Percentiles rank a stretch among this genome's conserved stretches.
phyloP scores from a whole-genome alignment of 2,329 filamentous ascomycete genomes.

The Keithomyces neogunnii region DNA sequence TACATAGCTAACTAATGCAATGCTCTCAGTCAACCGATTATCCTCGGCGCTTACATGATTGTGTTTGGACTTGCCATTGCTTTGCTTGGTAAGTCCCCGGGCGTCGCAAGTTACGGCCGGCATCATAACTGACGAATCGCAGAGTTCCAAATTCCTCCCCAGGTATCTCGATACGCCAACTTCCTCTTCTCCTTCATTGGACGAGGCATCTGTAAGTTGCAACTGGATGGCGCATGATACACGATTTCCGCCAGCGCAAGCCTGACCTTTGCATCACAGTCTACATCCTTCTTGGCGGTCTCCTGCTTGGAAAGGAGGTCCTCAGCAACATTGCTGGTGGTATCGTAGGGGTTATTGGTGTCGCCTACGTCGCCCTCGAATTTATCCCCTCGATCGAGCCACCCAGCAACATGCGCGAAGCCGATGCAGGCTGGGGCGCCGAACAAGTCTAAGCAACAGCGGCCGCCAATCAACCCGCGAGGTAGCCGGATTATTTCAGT shows the following conservation, averaged over 20 bases:
- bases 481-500: neutral
- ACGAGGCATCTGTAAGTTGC: slow-evolving; percentile 77
- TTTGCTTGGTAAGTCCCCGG: slow-evolving; percentile 43
- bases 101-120: neutral
- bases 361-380: slow-evolving; percentile 69
- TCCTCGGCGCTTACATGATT: slow-evolving; percentile 81
- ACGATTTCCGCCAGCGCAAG: neutral
- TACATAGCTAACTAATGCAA: neutral
- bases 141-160: slow-evolving; percentile 93
- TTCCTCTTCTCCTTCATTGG: slow-evolving; percentile 98
- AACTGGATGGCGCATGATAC: neutral
- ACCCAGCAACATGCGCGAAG: slow-evolving; percentile 73
- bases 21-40: slow-evolving; percentile 36
- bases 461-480: neutral
- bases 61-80: slow-evolving; percentile 77
- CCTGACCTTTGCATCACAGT: slow-evolving; percentile 42
- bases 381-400: slow-evolving; percentile 73
- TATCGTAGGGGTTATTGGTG: slow-evolving; percentile 67
- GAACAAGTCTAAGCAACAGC: slow-evolving; percentile 55
- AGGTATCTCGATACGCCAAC: slow-evolving; percentile 85
- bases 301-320: slow-evolving; percentile 62
- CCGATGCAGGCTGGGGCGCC: slow-evolving; percentile 65
- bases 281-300: slow-evolving; percentile 89
- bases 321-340: slow-evolving; percentile 69
- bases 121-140: slow-evolving; percentile 14